phyloP scores from a whole-genome alignment of 208 protist genomes.

The Vickermania ingenoplastis region DNA sequence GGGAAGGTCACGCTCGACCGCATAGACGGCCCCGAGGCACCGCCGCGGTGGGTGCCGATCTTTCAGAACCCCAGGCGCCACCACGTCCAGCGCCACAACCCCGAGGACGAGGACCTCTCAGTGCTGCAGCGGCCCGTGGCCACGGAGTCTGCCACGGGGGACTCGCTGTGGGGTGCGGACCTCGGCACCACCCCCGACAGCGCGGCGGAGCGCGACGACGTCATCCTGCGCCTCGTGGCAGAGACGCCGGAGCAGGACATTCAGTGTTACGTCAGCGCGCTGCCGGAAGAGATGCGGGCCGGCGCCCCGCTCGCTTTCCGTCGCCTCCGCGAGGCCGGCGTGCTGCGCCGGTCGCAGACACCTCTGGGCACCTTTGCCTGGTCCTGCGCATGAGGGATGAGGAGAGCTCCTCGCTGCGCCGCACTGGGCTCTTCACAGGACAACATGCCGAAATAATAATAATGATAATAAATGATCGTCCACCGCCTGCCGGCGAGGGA shows the following conservation, averaged over 20 bases:
- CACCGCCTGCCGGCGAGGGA: too few species aligned
- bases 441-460: too few species aligned
- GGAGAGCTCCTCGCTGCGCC: neutral
- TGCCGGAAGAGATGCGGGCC: constrained; percentile 26
- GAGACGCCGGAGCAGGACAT: constrained; percentile 44
- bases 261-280: constrained; percentile 53
- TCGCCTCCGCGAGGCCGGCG: constrained; percentile 45
- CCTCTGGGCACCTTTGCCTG: constrained; percentile 64
- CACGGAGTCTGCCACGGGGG: neutral
- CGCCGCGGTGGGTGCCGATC: constrained; percentile 69
- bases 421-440: too few species aligned
- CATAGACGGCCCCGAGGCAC: constrained; percentile 33
- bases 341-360: constrained; percentile 45
- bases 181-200: constrained; percentile 1
- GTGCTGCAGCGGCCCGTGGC: constrained; percentile 18
- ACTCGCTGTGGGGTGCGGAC: neutral
- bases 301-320: constrained; percentile 55
- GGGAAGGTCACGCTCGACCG: constrained; percentile 70
- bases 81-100: constrained; percentile 37
- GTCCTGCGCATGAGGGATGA: constrained; percentile 27
- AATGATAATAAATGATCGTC: too few species aligned
- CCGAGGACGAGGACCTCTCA: constrained; percentile 71
- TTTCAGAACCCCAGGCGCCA: constrained; percentile 43
- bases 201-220: constrained; percentile 19
- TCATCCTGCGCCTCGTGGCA: constrained; percentile 41